Percentiles rank a stretch among this genome's conserved stretches.
phyloP scores from a whole-genome alignment of 2,329 filamentous ascomycete species.

The Parastagonospora avenae region DNA sequence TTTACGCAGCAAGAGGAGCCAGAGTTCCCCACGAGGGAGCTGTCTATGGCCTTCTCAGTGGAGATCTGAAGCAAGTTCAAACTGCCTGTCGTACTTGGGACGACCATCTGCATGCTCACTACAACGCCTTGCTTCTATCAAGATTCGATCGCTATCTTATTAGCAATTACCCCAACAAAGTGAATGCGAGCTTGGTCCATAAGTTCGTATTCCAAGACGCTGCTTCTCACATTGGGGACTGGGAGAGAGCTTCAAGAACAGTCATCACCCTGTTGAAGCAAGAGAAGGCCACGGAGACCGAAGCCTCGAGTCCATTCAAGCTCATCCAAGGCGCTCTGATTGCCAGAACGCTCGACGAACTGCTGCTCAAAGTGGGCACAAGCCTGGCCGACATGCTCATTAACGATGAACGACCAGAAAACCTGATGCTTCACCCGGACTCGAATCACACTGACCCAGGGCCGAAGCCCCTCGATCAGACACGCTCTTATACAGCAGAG shows the following conservation, averaged over 20 bases:
- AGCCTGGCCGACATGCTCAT: constrained; percentile 49
- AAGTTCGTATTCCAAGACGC: constrained; percentile 69
- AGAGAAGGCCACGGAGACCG: constrained; percentile 60
- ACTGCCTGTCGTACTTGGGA: constrained; percentile 81
- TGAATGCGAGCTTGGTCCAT: constrained; percentile 60
- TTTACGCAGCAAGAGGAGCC: constrained; percentile 71
- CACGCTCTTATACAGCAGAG: constrained; percentile 28
- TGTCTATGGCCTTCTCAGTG: constrained; percentile 88
- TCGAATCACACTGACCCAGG: constrained; percentile 19
- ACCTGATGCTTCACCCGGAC: constrained; percentile 40
- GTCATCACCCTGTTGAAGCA: constrained; percentile 67
- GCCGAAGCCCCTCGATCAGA: constrained; percentile 21
- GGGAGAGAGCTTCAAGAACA: constrained; percentile 56
- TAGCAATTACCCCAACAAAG: constrained; percentile 56
- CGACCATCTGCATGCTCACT: constrained; percentile 83
- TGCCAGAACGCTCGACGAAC: constrained; percentile 59
- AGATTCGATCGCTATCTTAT: constrained; percentile 77
- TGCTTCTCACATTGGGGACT: constrained; percentile 65
- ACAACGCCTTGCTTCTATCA: constrained; percentile 80
- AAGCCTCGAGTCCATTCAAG: constrained; percentile 71
- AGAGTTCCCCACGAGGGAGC: constrained; percentile 82
- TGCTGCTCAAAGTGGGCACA: constrained; percentile 52
- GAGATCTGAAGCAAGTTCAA: constrained; percentile 78
- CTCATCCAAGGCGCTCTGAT: constrained; percentile 78
- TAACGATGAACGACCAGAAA: constrained; percentile 30